phyloP scores from a whole-genome alignment of 2,329 filamentous ascomycete genomes.

The Aspergillus sp. region DNA sequence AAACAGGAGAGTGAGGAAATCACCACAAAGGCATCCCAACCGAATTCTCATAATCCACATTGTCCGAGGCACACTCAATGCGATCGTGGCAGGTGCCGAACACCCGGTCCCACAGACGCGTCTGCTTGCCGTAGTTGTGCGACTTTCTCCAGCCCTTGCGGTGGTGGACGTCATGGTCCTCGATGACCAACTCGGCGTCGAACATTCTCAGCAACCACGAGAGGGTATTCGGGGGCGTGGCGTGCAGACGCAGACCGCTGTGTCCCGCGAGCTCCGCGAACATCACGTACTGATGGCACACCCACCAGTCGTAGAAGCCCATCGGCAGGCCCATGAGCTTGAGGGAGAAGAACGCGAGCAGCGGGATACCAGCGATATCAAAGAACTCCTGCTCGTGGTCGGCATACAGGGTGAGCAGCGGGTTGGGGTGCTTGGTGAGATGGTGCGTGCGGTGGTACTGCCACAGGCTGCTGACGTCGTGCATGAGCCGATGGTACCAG shows the following conservation, averaged over 20 bases:
- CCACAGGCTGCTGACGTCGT: constrained; percentile 16
- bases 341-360: constrained; percentile 16
- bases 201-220: constrained; percentile 14
- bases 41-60: constrained; percentile 17
- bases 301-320: constrained; percentile 22
- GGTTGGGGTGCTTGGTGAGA: constrained; percentile 20
- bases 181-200: constrained; percentile 18
- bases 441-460: constrained; percentile 21
- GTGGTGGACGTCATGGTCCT: constrained; percentile 20
- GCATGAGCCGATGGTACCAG: constrained; percentile 21
- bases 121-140: constrained; percentile 21
- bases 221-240: constrained; percentile 14
- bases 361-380: constrained; percentile 17
- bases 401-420: constrained; percentile 17
- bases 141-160: constrained; percentile 22
- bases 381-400: constrained; percentile 20
- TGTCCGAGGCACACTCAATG: constrained; percentile 13
- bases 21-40: constrained; percentile 16
- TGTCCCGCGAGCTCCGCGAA: constrained; percentile 19
- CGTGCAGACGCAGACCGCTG: constrained; percentile 16
- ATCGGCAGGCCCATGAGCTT: constrained; percentile 16
- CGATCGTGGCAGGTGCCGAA: constrained; percentile 19
- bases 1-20: background rate
- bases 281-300: constrained; percentile 19
- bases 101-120: constrained; percentile 18